Percentiles rank a stretch among this genome's conserved stretches.
These are phyloP conservation scores for Lachnellula arida DNA, from an alignment of 2,329 filamentous ascomycete species.

Conservation along the genomic window DNA sequence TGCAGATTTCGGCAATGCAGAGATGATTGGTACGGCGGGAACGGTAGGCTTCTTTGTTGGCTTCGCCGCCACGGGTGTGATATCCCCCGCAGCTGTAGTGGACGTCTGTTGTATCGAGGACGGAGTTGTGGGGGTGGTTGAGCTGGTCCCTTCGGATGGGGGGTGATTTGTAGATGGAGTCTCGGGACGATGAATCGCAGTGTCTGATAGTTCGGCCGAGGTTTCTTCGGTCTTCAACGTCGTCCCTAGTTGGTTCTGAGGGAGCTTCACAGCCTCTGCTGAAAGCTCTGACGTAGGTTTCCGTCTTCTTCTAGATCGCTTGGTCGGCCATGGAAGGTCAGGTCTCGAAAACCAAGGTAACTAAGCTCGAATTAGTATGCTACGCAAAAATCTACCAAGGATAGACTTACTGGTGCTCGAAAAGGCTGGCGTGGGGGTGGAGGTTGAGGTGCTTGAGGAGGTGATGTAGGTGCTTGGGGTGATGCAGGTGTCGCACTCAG, in stretches of 20 bases:
- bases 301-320: slow-evolving; percentile 39
- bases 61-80: slow-evolving; percentile 24
- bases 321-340: slow-evolving; percentile 46
- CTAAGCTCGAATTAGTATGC: slow-evolving; percentile 35
- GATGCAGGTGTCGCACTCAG: no score
- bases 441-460: slow-evolving; percentile 21
- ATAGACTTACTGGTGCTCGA: slow-evolving; percentile 45
- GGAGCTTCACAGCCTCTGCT: slow-evolving; percentile 23
- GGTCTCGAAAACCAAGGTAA: slow-evolving; percentile 55
- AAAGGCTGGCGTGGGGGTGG: slow-evolving; percentile 35
- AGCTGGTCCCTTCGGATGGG: slow-evolving; percentile 34
- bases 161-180: slow-evolving; percentile 40
- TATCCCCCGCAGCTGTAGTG: slow-evolving; percentile 17
- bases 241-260: slow-evolving; percentile 13
- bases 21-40: slow-evolving; percentile 47
- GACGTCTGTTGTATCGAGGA: slow-evolving; percentile 39
- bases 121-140: slow-evolving; percentile 51
- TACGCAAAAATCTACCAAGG: background rate
- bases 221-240: slow-evolving; percentile 6
- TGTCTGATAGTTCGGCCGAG: slow-evolving; percentile 31
- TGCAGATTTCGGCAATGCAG: slow-evolving; percentile 37
- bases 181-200: slow-evolving; percentile 41
- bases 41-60: slow-evolving; percentile 32
- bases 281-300: slow-evolving; percentile 30
- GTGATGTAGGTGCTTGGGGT: slow-evolving; percentile 24